Conservation (phyloP, 345 rosid genomes). For the Leavenworthia alabamica region DNA sequence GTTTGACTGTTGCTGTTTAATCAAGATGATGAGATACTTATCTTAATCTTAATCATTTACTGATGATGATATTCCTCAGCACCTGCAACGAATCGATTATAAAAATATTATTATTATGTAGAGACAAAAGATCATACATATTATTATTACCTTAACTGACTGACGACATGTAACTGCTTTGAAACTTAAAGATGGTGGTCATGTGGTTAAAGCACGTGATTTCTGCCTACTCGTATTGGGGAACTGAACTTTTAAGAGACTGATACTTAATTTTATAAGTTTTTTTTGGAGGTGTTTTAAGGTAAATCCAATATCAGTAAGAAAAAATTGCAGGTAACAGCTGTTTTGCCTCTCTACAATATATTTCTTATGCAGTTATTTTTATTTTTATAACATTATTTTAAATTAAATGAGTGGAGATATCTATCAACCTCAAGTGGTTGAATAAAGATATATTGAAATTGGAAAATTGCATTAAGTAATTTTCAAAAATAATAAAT, state of each 20-base stretch:
- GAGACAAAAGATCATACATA: constrained; percentile 23
- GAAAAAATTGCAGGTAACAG: constrained; percentile 22
- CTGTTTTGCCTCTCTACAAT: constrained; percentile 31
- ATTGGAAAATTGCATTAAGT: no score
- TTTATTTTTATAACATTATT: background rate
- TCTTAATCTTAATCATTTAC: constrained; percentile 16
- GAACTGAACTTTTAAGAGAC: constrained; percentile 32
- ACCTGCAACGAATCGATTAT: background rate
- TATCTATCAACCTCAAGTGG: constrained; percentile 13
- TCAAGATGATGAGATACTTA: constrained; percentile 16
- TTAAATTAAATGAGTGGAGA: background rate
- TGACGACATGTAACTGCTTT: constrained; percentile 17
- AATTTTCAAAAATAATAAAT: no score
- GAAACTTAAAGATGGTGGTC: constrained; percentile 26
- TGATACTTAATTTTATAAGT: constrained; percentile 24
- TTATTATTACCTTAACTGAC: constrained; percentile 18
- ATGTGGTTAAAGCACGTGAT: constrained; percentile 33
- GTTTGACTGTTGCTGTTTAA: constrained; percentile 21
- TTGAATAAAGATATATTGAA: background rate
- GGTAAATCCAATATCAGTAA: constrained; percentile 14
- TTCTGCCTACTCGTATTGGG: constrained; percentile 29
- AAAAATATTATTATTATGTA: constrained; percentile 13
- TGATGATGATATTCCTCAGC: constrained; percentile 8
- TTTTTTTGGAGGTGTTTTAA: background rate
- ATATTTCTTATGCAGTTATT: background rate